Conservation (phyloP, 495 filamentous ascomycete species). For the Glarea lozoyensis region DNA sequence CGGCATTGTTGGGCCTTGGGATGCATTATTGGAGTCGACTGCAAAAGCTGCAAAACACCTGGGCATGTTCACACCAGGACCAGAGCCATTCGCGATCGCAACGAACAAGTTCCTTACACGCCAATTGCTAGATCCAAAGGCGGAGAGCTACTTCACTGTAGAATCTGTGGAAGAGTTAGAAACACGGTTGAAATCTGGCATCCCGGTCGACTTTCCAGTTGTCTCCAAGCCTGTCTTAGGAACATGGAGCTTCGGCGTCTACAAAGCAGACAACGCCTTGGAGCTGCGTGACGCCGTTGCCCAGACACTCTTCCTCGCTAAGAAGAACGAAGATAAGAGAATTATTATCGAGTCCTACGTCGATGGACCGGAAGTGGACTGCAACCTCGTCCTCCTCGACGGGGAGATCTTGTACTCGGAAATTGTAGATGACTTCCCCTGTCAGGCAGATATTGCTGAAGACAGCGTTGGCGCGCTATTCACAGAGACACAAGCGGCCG, state of each 20-base stretch:
- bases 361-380: constrained; percentile 35
- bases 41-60: background rate
- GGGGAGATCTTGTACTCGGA: constrained; percentile 34
- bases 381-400: constrained; percentile 30
- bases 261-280: background rate
- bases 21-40: background rate
- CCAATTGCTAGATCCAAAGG: background rate
- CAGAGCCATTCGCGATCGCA: background rate
- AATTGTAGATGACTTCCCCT: constrained; percentile 33
- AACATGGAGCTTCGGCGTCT: background rate
- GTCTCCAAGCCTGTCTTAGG: background rate
- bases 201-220: background rate
- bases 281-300: background rate
- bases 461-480: constrained; percentile 13
- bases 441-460: constrained; percentile 20
- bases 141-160: background rate
- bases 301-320: background rate
- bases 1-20: background rate
- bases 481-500: constrained; percentile 19
- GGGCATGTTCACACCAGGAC: background rate
- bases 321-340: background rate
- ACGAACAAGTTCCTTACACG: background rate
- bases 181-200: background rate
- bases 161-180: background rate
- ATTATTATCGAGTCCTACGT: constrained; percentile 24